A percentile compares a stretch with the other conserved stretches of the same genome.
phyloP scores from a whole-genome alignment of 2,329 filamentous ascomycete species.

The Penicillium psychrosexuale region DNA sequence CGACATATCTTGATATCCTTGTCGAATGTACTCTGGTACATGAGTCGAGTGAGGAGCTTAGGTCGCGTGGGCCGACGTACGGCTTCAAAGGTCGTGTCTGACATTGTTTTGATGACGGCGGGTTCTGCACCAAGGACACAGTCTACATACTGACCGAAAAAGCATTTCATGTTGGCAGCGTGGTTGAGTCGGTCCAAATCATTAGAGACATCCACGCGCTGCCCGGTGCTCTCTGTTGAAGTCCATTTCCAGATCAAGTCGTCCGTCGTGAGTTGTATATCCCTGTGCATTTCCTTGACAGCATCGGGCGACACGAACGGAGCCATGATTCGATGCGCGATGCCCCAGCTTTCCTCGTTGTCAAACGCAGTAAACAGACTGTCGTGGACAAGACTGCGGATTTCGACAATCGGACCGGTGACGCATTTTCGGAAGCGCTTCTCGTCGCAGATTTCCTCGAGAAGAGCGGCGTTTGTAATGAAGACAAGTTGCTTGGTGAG shows the following conservation, averaged over 20 bases:
- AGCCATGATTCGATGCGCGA: slow-evolving; percentile 55
- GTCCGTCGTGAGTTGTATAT: slow-evolving; percentile 50
- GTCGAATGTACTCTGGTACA: slow-evolving; percentile 55
- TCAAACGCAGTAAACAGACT: slow-evolving; percentile 62
- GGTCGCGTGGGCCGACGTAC: slow-evolving; percentile 55
- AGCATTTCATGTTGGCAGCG: slow-evolving; percentile 50
- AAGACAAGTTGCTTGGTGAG: slow-evolving; percentile 49
- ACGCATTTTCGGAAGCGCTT: slow-evolving; percentile 54
- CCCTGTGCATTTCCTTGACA: slow-evolving; percentile 43
- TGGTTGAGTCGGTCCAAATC: slow-evolving; percentile 56
- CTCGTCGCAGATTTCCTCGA: slow-evolving; percentile 66
- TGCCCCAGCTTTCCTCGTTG: slow-evolving; percentile 57
- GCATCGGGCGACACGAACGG: slow-evolving; percentile 46
- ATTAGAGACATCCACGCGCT: slow-evolving; percentile 46
- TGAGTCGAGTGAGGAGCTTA: slow-evolving; percentile 52
- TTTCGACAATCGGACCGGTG: slow-evolving; percentile 54
- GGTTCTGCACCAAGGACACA: slow-evolving; percentile 48
- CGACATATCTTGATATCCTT: slow-evolving; percentile 55
- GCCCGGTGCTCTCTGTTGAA: slow-evolving; percentile 30
- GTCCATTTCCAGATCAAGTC: slow-evolving; percentile 55
- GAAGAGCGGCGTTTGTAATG: slow-evolving; percentile 53
- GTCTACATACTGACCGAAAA: slow-evolving; percentile 53
- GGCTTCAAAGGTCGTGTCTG: slow-evolving; percentile 55
- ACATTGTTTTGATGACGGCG: slow-evolving; percentile 54
- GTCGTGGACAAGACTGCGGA: slow-evolving; percentile 61